Evolutionary conservation across 352 stramenopile species (phyloP).

Genomic region (Peronospora farinosa): DNA sequence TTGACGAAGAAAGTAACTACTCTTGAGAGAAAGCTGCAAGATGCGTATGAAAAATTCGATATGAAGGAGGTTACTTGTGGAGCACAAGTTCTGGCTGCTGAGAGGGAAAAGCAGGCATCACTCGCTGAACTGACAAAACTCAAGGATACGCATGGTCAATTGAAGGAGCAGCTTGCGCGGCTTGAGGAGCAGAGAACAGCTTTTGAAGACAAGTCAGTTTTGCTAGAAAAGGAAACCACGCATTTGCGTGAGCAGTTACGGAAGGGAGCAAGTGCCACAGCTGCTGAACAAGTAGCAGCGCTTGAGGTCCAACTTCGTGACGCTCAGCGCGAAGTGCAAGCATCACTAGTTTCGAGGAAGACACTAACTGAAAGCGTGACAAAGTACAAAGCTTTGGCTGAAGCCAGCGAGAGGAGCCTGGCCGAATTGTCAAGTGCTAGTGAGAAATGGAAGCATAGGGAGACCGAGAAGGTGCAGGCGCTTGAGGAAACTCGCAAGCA

Average conservation of each 20-base stretch:
- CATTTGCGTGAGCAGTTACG: slow-evolving; percentile 51
- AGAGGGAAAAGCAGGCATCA: slow-evolving; percentile 58
- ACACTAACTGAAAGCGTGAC: slow-evolving; percentile 52
- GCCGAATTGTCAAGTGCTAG: slow-evolving; percentile 53
- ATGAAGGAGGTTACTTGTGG: slow-evolving; percentile 43
- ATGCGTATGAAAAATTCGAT: slow-evolving; percentile 59
- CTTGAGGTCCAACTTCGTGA: slow-evolving; percentile 60
- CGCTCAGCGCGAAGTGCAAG: slow-evolving; percentile 51
- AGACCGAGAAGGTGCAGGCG: slow-evolving; percentile 44
- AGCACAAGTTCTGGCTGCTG: slow-evolving; percentile 37
- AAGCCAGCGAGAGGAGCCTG: slow-evolving; percentile 69
- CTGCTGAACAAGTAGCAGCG: slow-evolving; percentile 49
- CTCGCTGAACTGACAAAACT: slow-evolving; percentile 34
- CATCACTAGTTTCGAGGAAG: slow-evolving; percentile 51
- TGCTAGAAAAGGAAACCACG: slow-evolving; percentile 56
- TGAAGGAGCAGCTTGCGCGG: slow-evolving; percentile 42
- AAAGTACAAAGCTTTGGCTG: slow-evolving; percentile 72
- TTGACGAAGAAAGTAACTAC: slow-evolving; percentile 41
- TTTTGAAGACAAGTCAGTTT: slow-evolving; percentile 32
- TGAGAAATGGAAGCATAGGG: slow-evolving; percentile 50
- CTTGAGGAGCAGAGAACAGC: slow-evolving; percentile 50
- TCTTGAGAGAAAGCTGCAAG: slow-evolving; percentile 53
- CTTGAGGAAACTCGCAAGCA: slow-evolving; percentile 36
- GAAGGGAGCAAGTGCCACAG: slow-evolving; percentile 55
- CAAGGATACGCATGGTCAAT: slow-evolving; percentile 27